Percentiles rank a stretch among this genome's conserved stretches.
Conservation (phyloP, 2,329 filamentous ascomycete species). For the Fusarium longipes region DNA sequence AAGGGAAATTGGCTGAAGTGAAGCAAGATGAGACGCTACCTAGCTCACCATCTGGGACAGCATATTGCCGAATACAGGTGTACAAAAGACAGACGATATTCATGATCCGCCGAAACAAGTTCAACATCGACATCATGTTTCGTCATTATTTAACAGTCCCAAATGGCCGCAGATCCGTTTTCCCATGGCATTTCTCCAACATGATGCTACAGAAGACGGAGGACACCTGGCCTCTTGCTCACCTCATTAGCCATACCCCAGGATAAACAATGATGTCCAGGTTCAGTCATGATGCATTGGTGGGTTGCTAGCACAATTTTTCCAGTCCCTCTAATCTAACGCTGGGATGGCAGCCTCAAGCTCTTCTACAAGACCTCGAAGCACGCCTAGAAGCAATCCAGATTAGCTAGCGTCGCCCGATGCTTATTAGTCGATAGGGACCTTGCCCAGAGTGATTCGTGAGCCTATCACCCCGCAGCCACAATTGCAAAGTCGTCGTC, state of each 20-base stretch:
- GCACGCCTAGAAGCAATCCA: constrained; percentile 25
- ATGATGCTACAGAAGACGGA: neutral
- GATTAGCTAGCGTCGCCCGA: constrained; percentile 34
- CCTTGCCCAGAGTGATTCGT: constrained; percentile 16
- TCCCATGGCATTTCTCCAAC: neutral
- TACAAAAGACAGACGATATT: constrained; percentile 2
- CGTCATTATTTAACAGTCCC: constrained; percentile 31
- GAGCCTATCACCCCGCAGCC: constrained; percentile 28
- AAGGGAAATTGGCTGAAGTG: neutral
- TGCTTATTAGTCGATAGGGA: constrained; percentile 2
- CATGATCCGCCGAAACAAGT: constrained; percentile 1
- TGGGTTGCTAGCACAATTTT: constrained; percentile 11
- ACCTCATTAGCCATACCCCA: constrained; percentile 15
- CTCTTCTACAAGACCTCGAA: constrained; percentile 16
- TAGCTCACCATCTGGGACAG: no score
- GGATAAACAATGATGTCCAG: constrained; percentile 30
- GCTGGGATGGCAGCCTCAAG: constrained; percentile 7
- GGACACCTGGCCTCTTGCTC: constrained; percentile 1
- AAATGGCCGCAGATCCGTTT: constrained; percentile 7
- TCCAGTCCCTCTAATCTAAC: constrained; percentile 13
- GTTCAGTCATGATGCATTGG: constrained; percentile 38
- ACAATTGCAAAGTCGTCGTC: constrained; percentile 17
- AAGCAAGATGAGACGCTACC: neutral
- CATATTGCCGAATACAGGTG: no score
- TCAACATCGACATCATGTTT: constrained; percentile 31